These are phyloP conservation scores for Kwoniella shivajii DNA, from an alignment of 1,284 basidiomycete species.

Conservation along the genomic window DNA sequence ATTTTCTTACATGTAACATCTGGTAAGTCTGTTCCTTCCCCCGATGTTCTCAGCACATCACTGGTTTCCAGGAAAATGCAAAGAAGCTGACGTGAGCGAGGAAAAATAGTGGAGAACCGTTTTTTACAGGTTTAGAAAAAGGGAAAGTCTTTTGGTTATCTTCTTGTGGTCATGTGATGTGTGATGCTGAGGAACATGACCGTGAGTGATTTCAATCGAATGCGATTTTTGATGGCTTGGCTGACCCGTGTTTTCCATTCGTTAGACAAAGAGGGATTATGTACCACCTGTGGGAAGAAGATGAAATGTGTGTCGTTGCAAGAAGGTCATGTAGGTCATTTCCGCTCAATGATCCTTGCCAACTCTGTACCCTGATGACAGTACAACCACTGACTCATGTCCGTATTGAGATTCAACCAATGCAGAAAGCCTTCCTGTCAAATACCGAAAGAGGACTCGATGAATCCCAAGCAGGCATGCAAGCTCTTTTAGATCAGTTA, in stretches of 20 bases:
- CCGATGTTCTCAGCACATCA: no score
- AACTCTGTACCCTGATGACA: neutral
- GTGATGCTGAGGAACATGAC: constrained; percentile 28
- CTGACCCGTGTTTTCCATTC: neutral
- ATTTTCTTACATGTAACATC: constrained; percentile 7
- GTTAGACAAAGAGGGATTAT: constrained; percentile 21
- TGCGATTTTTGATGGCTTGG: neutral
- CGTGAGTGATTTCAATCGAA: constrained; percentile 19
- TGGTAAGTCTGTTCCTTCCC: constrained; percentile 6
- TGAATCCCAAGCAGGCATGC: neutral
- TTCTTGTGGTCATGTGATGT: constrained; percentile 47
- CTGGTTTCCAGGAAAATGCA: neutral
- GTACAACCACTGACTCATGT: neutral
- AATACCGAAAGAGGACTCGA: constrained; percentile 11
- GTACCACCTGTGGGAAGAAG: constrained; percentile 18
- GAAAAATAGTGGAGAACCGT: constrained; percentile 5
- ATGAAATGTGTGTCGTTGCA: constrained; percentile 17
- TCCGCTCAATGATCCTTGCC: neutral
- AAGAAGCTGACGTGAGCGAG: neutral
- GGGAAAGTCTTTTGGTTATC: constrained; percentile 43
- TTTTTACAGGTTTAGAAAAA: constrained; percentile 5
- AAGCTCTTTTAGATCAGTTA: neutral
- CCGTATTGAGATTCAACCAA: neutral
- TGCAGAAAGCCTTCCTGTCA: neutral
- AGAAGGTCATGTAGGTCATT: constrained; percentile 6